A percentile compares a stretch with the other conserved stretches of the same genome.
These are phyloP conservation scores for Ustilago xerochloae DNA, from an alignment of 1,284 basidiomycete genomes.

Conservation along the genomic window DNA sequence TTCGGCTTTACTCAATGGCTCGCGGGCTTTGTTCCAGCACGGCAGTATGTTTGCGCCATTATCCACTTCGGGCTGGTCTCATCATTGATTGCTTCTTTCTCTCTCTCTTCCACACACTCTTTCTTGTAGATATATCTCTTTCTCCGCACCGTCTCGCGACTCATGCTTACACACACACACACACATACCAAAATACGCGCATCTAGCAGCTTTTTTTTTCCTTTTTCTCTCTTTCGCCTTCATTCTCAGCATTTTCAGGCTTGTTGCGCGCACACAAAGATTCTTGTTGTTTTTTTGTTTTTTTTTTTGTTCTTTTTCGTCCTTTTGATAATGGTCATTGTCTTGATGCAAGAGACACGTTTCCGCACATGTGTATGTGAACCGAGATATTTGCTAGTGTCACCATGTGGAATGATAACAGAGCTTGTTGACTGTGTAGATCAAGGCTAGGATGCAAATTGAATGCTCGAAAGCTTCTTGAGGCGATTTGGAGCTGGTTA, in stretches of 20 bases:
- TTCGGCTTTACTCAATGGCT: constrained; percentile 39
- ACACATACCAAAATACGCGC: constrained; percentile 13
- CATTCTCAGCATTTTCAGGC: too few relatives aligned
- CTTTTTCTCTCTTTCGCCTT: background rate
- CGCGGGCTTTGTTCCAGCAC: constrained; percentile 35
- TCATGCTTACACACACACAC: background rate
- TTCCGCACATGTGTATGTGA: too few relatives aligned
- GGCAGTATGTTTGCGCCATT: constrained; percentile 40
- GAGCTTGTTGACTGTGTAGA: too few relatives aligned
- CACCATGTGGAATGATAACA: too few relatives aligned
- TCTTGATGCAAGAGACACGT: too few relatives aligned
- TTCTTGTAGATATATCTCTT: constrained; percentile 7
- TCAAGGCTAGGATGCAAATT: too few relatives aligned
- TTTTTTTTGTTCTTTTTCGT: background rate
- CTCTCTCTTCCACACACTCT: background rate
- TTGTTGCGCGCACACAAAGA: background rate
- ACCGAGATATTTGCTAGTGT: too few relatives aligned
- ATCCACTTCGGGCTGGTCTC: constrained; percentile 31
- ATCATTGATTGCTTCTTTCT: background rate
- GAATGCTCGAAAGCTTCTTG: too few relatives aligned
- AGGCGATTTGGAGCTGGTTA: too few relatives aligned
- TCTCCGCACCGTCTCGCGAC: background rate
- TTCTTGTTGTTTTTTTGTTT: background rate
- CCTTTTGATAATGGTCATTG: background rate
- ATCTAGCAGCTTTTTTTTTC: background rate